Evolutionary conservation across 495 filamentous ascomycete genomes (phyloP).

Genomic region (Hyaloscypha hepaticicola): DNA sequence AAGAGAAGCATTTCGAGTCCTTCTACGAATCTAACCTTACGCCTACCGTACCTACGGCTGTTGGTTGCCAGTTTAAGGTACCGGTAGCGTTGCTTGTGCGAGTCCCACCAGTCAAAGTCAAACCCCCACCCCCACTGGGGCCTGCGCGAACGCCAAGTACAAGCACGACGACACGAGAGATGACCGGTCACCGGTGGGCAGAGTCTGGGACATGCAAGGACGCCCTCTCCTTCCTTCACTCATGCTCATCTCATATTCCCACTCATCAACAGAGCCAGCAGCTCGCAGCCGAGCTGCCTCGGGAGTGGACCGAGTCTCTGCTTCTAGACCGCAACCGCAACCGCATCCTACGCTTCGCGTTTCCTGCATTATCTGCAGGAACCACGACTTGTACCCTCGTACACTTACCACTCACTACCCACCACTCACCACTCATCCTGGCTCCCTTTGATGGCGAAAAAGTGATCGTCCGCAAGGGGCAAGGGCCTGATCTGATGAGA

Average conservation of each 20-base stretch:
- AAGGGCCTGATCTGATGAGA: background rate
- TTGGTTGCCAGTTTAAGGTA: constrained; percentile 16
- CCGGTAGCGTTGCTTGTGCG: too few species aligned
- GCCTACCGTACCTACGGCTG: too few species aligned
- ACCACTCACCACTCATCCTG: background rate
- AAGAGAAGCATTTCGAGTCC: background rate
- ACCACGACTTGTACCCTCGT: background rate
- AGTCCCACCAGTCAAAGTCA: too few species aligned
- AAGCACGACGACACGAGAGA: too few species aligned
- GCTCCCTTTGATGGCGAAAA: background rate
- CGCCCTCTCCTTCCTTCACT: background rate
- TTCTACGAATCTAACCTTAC: background rate
- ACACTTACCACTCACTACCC: background rate
- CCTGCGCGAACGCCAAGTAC: too few species aligned
- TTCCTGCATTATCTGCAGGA: background rate
- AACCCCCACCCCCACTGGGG: too few species aligned
- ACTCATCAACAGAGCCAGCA: background rate
- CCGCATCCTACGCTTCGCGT: background rate
- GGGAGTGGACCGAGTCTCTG: background rate
- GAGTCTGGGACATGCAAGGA: too few species aligned
- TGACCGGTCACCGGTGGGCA: too few species aligned
- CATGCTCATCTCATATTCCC: background rate
- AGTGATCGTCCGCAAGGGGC: constrained; percentile 8
- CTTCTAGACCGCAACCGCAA: too few species aligned
- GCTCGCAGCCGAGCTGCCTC: background rate